These are phyloP conservation scores for Kwoniella europaea DNA, from an alignment of 768 basidiomycete genomes.

Conservation along the genomic window DNA sequence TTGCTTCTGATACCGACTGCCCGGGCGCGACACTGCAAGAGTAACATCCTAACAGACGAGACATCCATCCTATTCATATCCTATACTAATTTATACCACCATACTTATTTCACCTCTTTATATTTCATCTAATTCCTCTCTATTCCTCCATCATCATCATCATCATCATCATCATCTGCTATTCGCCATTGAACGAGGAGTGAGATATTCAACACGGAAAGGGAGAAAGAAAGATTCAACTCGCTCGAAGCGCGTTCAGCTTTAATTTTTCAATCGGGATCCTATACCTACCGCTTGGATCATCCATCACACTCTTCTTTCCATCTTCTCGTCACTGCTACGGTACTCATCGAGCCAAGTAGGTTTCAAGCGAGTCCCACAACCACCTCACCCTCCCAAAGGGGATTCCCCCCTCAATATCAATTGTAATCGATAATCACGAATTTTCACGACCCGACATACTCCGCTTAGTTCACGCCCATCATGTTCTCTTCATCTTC, in stretches of 20 bases:
- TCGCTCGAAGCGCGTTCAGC: conserved; percentile 3
- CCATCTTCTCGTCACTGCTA: neutral
- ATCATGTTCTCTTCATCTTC: conserved; percentile 5
- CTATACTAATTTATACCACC: neutral
- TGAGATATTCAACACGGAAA: neutral
- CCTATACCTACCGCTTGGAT: conserved; percentile 2
- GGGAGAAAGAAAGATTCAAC: neutral
- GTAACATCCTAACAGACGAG: neutral
- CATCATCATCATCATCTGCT: neutral
- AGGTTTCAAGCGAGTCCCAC: conserved; percentile 1
- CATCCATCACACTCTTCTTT: neutral
- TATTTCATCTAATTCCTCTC: neutral
- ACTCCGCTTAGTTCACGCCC: neutral
- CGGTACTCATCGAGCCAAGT: conserved; percentile 6
- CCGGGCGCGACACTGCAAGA: neutral
- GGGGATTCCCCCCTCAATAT: neutral
- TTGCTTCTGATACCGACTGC: neutral
- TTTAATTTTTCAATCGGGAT: conserved; percentile 1
- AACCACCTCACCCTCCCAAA: conserved; percentile 2
- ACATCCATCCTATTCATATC: conserved; percentile 10
- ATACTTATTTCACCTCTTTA: neutral
- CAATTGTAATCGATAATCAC: neutral
- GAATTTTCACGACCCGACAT: conserved; percentile 1
- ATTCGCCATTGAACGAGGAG: neutral
- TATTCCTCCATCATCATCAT: neutral